Evolutionary conservation across 805 yeast species (phyloP).

Genomic region (Torulaspora quercuum): DNA sequence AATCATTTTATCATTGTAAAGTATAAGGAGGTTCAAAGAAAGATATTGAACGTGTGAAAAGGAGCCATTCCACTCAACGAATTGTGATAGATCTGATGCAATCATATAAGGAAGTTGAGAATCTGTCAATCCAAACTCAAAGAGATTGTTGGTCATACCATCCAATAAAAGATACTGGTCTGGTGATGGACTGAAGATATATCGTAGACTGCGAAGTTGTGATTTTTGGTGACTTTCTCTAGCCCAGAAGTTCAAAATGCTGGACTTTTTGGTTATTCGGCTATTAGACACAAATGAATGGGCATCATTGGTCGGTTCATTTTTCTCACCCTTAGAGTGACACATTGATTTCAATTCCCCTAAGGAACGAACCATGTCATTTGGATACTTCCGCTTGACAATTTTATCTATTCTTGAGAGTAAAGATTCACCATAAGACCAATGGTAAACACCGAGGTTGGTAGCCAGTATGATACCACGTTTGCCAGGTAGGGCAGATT

Average conservation of each 20-base stretch:
- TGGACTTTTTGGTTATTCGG: constrained; percentile 20
- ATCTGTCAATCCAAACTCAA: constrained; percentile 13
- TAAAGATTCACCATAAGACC: constrained; percentile 20
- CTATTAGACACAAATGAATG: constrained; percentile 14
- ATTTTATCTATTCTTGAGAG: constrained; percentile 25
- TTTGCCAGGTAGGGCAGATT: constrained; percentile 19
- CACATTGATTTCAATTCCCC: constrained; percentile 15
- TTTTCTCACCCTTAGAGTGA: constrained; percentile 3
- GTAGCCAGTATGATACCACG: constrained; percentile 27
- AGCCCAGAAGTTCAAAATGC: constrained; percentile 24
- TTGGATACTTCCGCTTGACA: constrained; percentile 23
- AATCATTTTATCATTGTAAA: constrained; percentile 18
- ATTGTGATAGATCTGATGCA: constrained; percentile 18
- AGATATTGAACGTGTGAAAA: constrained; percentile 22
- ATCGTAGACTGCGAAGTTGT: constrained; percentile 10
- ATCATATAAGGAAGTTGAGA: constrained; percentile 15
- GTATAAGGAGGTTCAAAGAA: constrained; percentile 21
- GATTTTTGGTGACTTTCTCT: constrained; percentile 1
- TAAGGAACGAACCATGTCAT: constrained; percentile 21
- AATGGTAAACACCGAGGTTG: constrained; percentile 23
- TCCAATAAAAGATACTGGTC: constrained; percentile 21
- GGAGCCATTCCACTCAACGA: constrained; percentile 22
- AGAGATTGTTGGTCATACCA: constrained; percentile 20
- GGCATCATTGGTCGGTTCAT: constrained; percentile 7
- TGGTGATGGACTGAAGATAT: constrained; percentile 18